Evolutionary conservation across 2,329 filamentous ascomycete species (phyloP), one percentile per base, ranked within the genome.

Genomic region (Arthrobotrys pseudoclavata): DNA sequence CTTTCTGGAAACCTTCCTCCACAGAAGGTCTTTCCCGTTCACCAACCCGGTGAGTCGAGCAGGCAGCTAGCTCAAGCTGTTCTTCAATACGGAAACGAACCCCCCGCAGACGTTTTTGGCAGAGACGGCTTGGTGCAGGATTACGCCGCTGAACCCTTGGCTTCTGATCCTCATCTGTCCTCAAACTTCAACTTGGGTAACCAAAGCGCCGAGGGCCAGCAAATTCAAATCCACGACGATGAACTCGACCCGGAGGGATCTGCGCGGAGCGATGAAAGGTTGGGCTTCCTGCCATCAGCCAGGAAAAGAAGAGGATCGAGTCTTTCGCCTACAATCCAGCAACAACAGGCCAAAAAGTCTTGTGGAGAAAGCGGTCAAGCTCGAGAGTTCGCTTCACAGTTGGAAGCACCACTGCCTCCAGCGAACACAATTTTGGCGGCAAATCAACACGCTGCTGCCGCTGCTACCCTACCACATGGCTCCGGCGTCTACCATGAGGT

Each of bases 21-120:
- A 50, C 18, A 22, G 10, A 50, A 50, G 3, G 20, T 50, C 4
- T 24, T 24, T 24, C 13, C 47, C 20, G 26, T 20, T 5, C 2
- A 22, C 47, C 20, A 24, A 13, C 47, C 20, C 9, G 12, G 18
- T 24, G n/a, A 20, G n/a, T 20, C 42, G 6, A 45, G n/a, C 6
- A 18, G 42, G n/a, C 52, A 57, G 31, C 29, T 57, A 12, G 52
- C 52, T 20, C 52, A 40, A 22, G 52, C 52, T 37, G 52, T 29
- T 0, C 52, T 57, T 57, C 24, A 12, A 20, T 57, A 20, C 6
- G 29, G 18, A 15, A 37, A 13, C 4, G 52, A 22, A 15, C 4
- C 4, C n/a, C 9, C 18, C 3, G 3, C 2, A n/a, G 31, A 40
- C 4, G 26, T 9, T 4, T 57, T 57, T n/a, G n/a, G 29, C 10